phyloP scores from a whole-genome alignment of 495 filamentous ascomycete species.

The Aspergillus indologenus region DNA sequence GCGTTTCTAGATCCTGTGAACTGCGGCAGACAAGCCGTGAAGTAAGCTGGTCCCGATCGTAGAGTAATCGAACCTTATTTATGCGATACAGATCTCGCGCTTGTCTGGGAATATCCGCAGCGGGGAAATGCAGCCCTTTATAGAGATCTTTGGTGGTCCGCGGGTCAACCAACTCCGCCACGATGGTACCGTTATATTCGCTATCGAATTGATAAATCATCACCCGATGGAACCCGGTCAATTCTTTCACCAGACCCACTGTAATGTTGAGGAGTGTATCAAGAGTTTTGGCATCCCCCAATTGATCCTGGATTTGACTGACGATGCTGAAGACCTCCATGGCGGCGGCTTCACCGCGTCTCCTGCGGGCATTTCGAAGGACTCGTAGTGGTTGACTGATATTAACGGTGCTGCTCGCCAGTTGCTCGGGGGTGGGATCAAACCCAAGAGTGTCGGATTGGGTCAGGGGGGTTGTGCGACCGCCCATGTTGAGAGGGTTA shows the following conservation, averaged over 20 bases:
- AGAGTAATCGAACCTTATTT: constrained; percentile 45
- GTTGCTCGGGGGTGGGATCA: constrained; percentile 68
- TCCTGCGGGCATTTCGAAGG: constrained; percentile 70
- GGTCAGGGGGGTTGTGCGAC: constrained; percentile 51
- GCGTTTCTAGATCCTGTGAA: constrained; percentile 67
- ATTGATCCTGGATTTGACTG: constrained; percentile 59
- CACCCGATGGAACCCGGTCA: constrained; percentile 90
- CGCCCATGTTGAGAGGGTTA: constrained; percentile 63
- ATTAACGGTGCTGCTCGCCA: constrained; percentile 63
- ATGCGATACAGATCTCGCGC: constrained; percentile 76
- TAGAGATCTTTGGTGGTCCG: constrained; percentile 79
- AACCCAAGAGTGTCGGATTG: constrained; percentile 73
- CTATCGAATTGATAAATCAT: constrained; percentile 94
- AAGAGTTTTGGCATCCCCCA: constrained; percentile 30
- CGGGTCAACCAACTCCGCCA: constrained; percentile 83
- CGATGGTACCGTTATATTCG: constrained; percentile 77
- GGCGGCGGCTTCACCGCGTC: constrained; percentile 78
- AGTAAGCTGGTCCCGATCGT: constrained; percentile 40
- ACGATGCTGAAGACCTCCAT: constrained; percentile 96
- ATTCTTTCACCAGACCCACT: constrained; percentile 55
- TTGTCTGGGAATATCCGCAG: constrained; percentile 82
- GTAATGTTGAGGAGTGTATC: constrained; percentile 56
- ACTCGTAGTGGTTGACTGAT: constrained; percentile 75
- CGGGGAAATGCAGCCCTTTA: constrained; percentile 87
- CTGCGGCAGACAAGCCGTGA: constrained; percentile 81